Evolutionary conservation across 2,329 filamentous ascomycete species (phyloP).

Genomic region (Didymella pinodella): DNA sequence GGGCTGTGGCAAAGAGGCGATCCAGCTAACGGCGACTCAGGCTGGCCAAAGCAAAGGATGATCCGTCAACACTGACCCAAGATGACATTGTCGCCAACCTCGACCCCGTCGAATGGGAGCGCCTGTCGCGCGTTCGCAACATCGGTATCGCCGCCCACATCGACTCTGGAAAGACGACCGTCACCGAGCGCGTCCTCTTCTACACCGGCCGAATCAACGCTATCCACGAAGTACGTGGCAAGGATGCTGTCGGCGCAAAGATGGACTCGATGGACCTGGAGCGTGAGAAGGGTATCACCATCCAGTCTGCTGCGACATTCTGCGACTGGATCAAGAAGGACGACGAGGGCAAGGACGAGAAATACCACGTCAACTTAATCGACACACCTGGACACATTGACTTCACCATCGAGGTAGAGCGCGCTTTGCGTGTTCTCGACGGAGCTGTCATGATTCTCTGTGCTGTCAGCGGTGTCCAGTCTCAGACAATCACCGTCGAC

Average conservation of each 20-base stretch:
- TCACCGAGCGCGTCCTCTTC: constrained; percentile 94
- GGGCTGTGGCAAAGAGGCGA: constrained; percentile 13
- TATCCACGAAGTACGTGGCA: constrained; percentile 95
- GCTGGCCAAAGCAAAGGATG: constrained; percentile 63
- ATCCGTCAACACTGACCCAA: constrained; percentile 66
- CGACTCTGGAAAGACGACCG: constrained; percentile 97
- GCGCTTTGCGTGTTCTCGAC: constrained; percentile 91
- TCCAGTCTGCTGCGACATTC: constrained; percentile 97
- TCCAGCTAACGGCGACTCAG: constrained; percentile 39
- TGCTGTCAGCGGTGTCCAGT: constrained; percentile 95
- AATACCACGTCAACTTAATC: constrained; percentile 97
- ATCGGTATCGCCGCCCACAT: constrained; percentile 99
- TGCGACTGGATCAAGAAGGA: constrained; percentile 91
- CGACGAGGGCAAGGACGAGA: constrained; percentile 77
- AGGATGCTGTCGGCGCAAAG: constrained; percentile 94
- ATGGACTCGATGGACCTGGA: constrained; percentile 99
- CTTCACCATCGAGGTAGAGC: constrained; percentile 98
- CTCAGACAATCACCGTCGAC: constrained; percentile 97
- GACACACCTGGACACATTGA: constrained; percentile 99
- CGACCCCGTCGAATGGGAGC: constrained; percentile 76
- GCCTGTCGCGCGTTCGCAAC: constrained; percentile 85
- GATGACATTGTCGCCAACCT: constrained; percentile 80
- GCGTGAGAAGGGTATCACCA: constrained; percentile 97
- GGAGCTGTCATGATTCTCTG: constrained; percentile 99
- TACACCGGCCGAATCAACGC: constrained; percentile 97